A percentile compares a stretch with the other conserved stretches of the same genome.
phyloP scores from a whole-genome alignment of 2,329 filamentous ascomycete species.

The Rosellinia necatrix region DNA sequence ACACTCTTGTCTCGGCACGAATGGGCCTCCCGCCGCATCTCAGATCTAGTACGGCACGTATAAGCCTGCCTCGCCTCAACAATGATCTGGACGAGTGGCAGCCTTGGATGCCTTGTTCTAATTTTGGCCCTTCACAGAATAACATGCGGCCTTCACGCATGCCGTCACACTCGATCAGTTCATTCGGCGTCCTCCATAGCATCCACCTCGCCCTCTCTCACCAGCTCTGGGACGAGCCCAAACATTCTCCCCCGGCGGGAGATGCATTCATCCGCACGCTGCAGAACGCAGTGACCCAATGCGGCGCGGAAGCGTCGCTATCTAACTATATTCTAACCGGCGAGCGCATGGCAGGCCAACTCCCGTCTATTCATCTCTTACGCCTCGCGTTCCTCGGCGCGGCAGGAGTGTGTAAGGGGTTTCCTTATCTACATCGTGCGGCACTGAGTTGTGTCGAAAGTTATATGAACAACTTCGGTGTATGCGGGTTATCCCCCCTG shows the following conservation, averaged over 20 bases:
- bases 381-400: conserved; percentile 29
- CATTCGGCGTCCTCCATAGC: conserved; percentile 29
- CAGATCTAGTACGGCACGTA: conserved; percentile 51
- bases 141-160: conserved; percentile 21
- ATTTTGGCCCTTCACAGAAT: conserved; percentile 39
- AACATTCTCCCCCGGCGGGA: neutral
- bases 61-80: conserved; percentile 56
- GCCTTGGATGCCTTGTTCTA: conserved; percentile 63
- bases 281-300: conserved; percentile 22
- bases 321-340: conserved; percentile 25
- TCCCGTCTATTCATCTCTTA: conserved; percentile 30
- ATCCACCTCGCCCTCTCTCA: conserved; percentile 28
- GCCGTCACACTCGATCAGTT: conserved; percentile 33
- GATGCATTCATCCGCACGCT: conserved; percentile 26
- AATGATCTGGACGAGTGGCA: conserved; percentile 77
- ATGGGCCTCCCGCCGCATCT: conserved; percentile 57
- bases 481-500: conserved; percentile 28
- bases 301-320: conserved; percentile 11
- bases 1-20: conserved; percentile 60
- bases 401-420: conserved; percentile 14
- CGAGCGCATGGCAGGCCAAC: conserved; percentile 17
- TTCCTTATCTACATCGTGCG: conserved; percentile 10
- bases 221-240: conserved; percentile 6
- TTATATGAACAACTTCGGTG: conserved; percentile 28
- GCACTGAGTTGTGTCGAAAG: conserved; percentile 28